phyloP scores from a whole-genome alignment of 495 filamentous ascomycete species.

The Aspergillus hancockii region DNA sequence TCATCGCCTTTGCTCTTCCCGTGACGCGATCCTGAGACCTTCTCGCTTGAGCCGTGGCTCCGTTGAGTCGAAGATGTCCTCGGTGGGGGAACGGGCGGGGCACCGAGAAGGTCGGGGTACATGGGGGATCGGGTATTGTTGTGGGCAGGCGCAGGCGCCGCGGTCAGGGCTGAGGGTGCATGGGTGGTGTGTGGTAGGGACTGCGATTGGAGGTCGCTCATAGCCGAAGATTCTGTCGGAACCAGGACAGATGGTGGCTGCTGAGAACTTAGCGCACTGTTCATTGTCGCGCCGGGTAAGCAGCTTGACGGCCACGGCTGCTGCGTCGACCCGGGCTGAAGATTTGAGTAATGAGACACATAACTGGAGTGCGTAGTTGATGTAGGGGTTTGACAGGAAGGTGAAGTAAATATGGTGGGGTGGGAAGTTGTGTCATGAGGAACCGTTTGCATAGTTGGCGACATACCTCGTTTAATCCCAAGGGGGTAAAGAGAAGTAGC shows the following conservation, averaged over 20 bases:
- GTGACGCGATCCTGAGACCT: constrained; percentile 35
- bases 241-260: constrained; percentile 34
- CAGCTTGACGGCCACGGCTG: constrained; percentile 11
- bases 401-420: constrained; percentile 33
- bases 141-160: constrained; percentile 30
- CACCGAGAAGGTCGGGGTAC: constrained; percentile 41
- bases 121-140: constrained; percentile 35
- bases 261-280: constrained; percentile 27
- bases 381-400: constrained; percentile 4
- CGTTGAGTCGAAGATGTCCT: constrained; percentile 47
- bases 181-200: constrained; percentile 36
- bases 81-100: constrained; percentile 44
- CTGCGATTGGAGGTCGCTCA: constrained; percentile 44
- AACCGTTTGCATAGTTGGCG: constrained; percentile 13
- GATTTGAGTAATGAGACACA: constrained; percentile 47
- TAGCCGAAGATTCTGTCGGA: constrained; percentile 44
- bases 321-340: constrained; percentile 53
- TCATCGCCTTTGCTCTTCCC: constrained; percentile 37
- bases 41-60: constrained; percentile 41
- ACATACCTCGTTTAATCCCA: constrained; percentile 28
- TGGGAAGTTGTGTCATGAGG: constrained; percentile 10
- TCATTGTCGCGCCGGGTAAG: constrained; percentile 6
- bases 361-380: constrained; percentile 49
- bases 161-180: constrained; percentile 32
- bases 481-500: constrained; percentile 19